Conservation (phyloP, 1,284 basidiomycete species). For the Tremellales sp. region DNA sequence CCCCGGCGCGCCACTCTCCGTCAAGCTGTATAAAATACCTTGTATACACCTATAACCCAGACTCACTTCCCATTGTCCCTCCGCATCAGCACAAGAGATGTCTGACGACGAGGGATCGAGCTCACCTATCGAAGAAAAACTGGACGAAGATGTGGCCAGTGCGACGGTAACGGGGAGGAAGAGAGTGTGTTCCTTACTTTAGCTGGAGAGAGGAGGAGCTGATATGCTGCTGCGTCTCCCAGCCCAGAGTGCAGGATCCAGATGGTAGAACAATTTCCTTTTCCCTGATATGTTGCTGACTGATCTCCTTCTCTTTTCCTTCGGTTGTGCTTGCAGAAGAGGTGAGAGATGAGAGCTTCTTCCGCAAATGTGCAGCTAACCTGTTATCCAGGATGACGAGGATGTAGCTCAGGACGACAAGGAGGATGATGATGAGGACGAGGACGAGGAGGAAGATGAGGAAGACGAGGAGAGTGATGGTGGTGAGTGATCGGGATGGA, state of each 20-base stretch:
- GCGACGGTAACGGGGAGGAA: constrained; percentile 22
- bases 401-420: constrained; percentile 18
- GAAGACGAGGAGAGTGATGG: constrained; percentile 47
- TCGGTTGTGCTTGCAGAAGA: constrained; percentile 20
- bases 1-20: not conserved
- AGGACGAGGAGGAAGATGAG: constrained; percentile 57
- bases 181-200: constrained; percentile 26
- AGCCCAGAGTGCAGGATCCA: constrained; percentile 38
- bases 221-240: not conserved
- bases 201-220: too few relatives aligned
- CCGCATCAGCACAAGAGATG: constrained; percentile 14
- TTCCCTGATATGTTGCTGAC: not conserved
- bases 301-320: not conserved
- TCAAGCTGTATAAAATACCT: not conserved
- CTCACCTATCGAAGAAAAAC: constrained; percentile 7
- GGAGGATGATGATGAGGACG: constrained; percentile 45
- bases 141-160: not conserved
- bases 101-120: constrained; percentile 31
- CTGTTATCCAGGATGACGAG: not conserved
- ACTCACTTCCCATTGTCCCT: not conserved
- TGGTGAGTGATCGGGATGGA: constrained; percentile 5
- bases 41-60: not conserved
- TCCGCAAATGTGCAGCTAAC: too few relatives aligned
- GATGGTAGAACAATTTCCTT: constrained; percentile 25
- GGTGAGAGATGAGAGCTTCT: constrained; percentile 5